Conservation (phyloP, 495 filamentous ascomycete species). For the Lophiostoma macrostomum region DNA sequence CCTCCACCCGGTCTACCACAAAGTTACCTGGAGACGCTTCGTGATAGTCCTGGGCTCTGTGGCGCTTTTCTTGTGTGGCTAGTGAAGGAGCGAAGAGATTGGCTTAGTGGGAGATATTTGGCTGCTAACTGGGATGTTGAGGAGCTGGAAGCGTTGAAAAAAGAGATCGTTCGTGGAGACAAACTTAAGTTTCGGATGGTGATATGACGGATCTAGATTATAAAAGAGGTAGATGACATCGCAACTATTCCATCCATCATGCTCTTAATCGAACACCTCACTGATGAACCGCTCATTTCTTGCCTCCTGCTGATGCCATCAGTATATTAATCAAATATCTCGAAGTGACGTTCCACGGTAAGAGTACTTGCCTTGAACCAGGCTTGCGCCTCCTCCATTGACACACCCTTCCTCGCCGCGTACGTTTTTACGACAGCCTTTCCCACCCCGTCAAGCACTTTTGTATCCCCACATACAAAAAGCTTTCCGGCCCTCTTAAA, state of each 20-base stretch:
- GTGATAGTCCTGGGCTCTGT: constrained; percentile 28
- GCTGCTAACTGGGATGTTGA: constrained; percentile 30
- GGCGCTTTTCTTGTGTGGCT: constrained; percentile 33
- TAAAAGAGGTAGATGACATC: too few relatives aligned
- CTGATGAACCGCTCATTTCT: too few relatives aligned
- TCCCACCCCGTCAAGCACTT: not conserved
- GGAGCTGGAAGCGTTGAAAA: constrained; percentile 20
- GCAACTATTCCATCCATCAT: too few relatives aligned
- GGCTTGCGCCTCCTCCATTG: not conserved
- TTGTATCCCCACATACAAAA: not conserved
- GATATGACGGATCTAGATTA: constrained; percentile 24
- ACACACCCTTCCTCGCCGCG: not conserved
- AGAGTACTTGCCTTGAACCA: not conserved
- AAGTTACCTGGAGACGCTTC: constrained; percentile 25
- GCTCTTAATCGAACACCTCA: too few relatives aligned
- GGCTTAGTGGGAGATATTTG: constrained; percentile 34
- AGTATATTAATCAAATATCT: not conserved
- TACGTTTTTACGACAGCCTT: not conserved
- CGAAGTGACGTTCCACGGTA: not conserved
- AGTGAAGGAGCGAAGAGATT: constrained; percentile 26
- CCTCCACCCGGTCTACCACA: too few relatives aligned
- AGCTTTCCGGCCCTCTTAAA: not conserved
- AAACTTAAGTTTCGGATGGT: constrained; percentile 34
- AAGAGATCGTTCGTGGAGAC: constrained; percentile 27
- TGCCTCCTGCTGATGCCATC: not conserved